phyloP scores from a whole-genome alignment of 192 early-diverging fungal genomes.

The Podila minutissima region DNA sequence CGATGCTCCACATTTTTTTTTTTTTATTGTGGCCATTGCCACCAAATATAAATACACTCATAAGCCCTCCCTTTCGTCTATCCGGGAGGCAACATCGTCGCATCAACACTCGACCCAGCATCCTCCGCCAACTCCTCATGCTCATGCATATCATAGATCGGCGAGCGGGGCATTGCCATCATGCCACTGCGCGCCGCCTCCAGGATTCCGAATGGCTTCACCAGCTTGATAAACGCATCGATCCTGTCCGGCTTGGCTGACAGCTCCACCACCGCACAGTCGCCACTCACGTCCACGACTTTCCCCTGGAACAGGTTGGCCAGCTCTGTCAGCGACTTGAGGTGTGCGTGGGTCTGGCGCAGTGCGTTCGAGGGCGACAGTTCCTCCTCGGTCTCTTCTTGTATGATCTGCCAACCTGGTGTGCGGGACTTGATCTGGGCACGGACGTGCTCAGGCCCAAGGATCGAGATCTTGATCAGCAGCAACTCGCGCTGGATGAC shows the following conservation, averaged over 20 bases:
- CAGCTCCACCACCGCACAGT: slow-evolving; percentile 87
- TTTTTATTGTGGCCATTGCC: too few relatives aligned
- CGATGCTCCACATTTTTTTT: too few relatives aligned
- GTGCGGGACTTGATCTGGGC: slow-evolving; percentile 57
- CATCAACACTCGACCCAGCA: slow-evolving; percentile 78
- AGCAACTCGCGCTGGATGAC: slow-evolving; percentile 94
- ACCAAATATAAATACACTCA: neutral
- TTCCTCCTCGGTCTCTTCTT: slow-evolving; percentile 35
- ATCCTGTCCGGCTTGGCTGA: slow-evolving; percentile 89
- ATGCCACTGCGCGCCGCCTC: slow-evolving; percentile 93
- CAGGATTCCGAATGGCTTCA: slow-evolving; percentile 95
- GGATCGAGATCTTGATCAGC: slow-evolving; percentile 91
- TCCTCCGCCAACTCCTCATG: slow-evolving; percentile 72
- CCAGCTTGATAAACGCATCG: slow-evolving; percentile 91
- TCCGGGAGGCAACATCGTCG: slow-evolving; percentile 91
- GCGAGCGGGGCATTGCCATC: slow-evolving; percentile 97
- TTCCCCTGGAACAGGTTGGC: slow-evolving; percentile 86
- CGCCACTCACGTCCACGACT: slow-evolving; percentile 88
- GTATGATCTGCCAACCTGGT: slow-evolving; percentile 26
- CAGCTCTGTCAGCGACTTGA: slow-evolving; percentile 84
- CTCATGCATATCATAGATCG: slow-evolving; percentile 80
- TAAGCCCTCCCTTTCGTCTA: slow-evolving; percentile 53
- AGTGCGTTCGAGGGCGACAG: slow-evolving; percentile 57
- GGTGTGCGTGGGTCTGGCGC: slow-evolving; percentile 67
- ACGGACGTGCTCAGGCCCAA: slow-evolving; percentile 70